A percentile compares a stretch with the other conserved stretches of the same genome.
phyloP scores from a whole-genome alignment of 768 basidiomycete species.

The Panaeolus papilionaceus region DNA sequence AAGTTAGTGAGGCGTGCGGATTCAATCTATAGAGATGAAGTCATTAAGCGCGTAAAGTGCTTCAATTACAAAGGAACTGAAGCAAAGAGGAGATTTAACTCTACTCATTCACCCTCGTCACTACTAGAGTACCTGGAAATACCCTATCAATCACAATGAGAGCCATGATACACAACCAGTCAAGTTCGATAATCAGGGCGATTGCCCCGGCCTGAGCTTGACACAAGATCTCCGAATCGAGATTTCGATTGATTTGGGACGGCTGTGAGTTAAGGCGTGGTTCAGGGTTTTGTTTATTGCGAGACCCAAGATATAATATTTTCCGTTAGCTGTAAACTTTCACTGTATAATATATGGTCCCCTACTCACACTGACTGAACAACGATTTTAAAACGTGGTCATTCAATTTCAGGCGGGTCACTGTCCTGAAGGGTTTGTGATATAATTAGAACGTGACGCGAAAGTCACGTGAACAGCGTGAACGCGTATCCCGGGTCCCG shows the following conservation, averaged over 20 bases:
- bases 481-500: constrained; percentile 19
- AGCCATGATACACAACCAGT: neutral
- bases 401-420: neutral
- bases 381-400: constrained; percentile 2
- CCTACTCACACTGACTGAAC: neutral
- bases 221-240: constrained; percentile 12
- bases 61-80: constrained; percentile 9
- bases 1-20: neutral
- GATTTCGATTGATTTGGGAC: constrained; percentile 8
- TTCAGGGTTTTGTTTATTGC: constrained; percentile 8
- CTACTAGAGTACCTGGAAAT: neutral
- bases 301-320: neutral
- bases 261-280: constrained; percentile 6
- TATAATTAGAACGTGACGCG: constrained; percentile 5
- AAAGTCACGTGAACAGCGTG: constrained; percentile 21
- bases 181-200: constrained; percentile 1
- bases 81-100: neutral
- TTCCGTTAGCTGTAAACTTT: neutral
- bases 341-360: neutral
- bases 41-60: constrained; percentile 13
- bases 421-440: neutral
- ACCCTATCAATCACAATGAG: neutral
- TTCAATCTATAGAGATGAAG: constrained; percentile 1
- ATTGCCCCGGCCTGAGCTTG: constrained; percentile 1
- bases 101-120: neutral